A percentile compares a stretch with the other conserved stretches of the same genome.
Evolutionary conservation across 768 basidiomycete species (phyloP).

Genomic region (Tephrocybe sp.): DNA sequence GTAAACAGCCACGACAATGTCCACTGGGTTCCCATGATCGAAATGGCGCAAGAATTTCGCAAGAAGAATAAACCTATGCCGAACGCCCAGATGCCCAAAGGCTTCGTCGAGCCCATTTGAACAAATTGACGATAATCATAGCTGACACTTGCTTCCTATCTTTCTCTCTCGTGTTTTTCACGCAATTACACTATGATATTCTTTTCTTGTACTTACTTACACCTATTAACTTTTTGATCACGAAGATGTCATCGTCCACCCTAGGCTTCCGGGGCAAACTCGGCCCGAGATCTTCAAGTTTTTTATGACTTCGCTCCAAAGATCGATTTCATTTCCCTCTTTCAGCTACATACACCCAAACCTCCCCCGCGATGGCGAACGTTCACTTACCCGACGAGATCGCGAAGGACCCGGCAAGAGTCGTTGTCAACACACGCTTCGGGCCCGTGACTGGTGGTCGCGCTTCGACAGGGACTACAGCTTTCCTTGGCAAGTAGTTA

Average conservation of each 20-base stretch:
- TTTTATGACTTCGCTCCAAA: too few species aligned
- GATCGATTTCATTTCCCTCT: not conserved
- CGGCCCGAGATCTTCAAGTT: too few species aligned
- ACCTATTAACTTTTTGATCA: too few species aligned
- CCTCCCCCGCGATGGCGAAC: slow-evolving; percentile 8
- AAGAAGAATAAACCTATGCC: slow-evolving; percentile 44
- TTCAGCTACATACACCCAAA: not conserved
- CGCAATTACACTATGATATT: too few species aligned
- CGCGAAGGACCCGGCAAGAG: slow-evolving; percentile 33
- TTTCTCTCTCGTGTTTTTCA: too few species aligned
- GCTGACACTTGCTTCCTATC: too few species aligned
- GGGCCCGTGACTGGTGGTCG: slow-evolving; percentile 60
- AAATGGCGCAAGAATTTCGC: slow-evolving; percentile 66
- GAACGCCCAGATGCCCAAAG: slow-evolving; percentile 55
- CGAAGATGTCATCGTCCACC: too few species aligned
- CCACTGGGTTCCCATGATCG: slow-evolving; percentile 69
- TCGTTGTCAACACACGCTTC: slow-evolving; percentile 53
- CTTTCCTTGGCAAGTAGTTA: slow-evolving; percentile 58
- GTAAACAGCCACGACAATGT: slow-evolving; percentile 68
- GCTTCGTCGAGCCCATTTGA: not conserved
- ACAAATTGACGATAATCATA: not conserved
- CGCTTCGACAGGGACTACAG: slow-evolving; percentile 58
- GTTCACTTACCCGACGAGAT: slow-evolving; percentile 62
- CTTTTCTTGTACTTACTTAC: too few species aligned
- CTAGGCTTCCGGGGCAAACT: too few species aligned